Conservation (phyloP, 495 filamentous ascomycete genomes). For the Penicillium turbatum region DNA sequence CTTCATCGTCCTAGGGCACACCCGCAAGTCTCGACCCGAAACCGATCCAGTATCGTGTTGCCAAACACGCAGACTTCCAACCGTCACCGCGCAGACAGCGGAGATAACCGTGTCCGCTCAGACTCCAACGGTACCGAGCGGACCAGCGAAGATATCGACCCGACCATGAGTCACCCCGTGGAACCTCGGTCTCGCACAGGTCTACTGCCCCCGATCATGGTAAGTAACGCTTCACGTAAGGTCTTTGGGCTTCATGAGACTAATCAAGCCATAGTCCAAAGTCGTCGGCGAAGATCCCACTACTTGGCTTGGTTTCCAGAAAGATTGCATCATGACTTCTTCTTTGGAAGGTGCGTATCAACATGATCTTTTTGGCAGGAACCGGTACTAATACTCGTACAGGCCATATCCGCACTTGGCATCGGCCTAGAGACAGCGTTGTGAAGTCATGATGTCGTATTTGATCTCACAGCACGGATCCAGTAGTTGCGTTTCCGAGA, state of each 20-base stretch:
- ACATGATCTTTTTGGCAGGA: neutral
- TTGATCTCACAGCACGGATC: too few species aligned
- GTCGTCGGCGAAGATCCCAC: constrained; percentile 79
- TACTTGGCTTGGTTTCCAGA: constrained; percentile 85
- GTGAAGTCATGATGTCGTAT: constrained; percentile 7
- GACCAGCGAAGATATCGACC: constrained; percentile 42
- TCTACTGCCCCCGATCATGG: constrained; percentile 90
- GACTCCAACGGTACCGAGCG: constrained; percentile 62
- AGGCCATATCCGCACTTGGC: constrained; percentile 90
- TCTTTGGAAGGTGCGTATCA: constrained; percentile 69
- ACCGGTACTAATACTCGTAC: constrained; percentile 1
- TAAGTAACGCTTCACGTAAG: constrained; percentile 29
- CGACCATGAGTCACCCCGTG: constrained; percentile 64
- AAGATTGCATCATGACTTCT: constrained; percentile 86
- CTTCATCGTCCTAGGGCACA: constrained; percentile 77
- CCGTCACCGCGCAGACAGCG: constrained; percentile 69
- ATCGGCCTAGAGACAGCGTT: constrained; percentile 63
- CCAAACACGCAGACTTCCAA: constrained; percentile 59
- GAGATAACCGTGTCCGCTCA: constrained; percentile 52
- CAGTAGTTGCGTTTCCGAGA: too few species aligned
- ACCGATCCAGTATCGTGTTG: constrained; percentile 37
- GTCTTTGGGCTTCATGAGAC: neutral
- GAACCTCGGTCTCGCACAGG: constrained; percentile 76
- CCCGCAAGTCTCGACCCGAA: constrained; percentile 33
- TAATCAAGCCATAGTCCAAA: constrained; percentile 59